Percentiles rank a stretch among this genome's conserved stretches.
Conservation (phyloP, 352 stramenopile species). For the Globisporangium rhizosaccharum region DNA sequence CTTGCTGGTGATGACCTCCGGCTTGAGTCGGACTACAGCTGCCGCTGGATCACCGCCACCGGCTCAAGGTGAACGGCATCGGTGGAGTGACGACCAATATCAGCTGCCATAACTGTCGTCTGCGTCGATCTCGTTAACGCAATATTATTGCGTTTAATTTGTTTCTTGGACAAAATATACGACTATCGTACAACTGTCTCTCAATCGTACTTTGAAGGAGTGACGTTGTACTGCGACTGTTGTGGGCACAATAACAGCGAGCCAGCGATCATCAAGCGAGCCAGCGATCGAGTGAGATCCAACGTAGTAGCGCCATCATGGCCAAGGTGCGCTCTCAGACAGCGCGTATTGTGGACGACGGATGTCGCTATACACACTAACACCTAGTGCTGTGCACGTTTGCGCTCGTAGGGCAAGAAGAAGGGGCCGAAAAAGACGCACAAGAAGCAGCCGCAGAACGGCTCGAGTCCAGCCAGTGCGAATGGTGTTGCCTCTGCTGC, state of each 20-base stretch:
- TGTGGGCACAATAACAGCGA: no score
- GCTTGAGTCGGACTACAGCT: no score
- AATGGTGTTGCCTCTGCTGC: neutral
- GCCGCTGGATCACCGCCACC: neutral
- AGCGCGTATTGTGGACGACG: neutral
- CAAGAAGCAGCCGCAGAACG: conserved; percentile 45
- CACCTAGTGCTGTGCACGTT: neutral
- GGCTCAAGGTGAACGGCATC: conserved; percentile 3
- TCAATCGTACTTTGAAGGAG: no score
- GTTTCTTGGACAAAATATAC: no score
- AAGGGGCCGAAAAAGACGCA: conserved; percentile 38
- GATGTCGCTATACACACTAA: neutral
- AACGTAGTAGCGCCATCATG: neutral
- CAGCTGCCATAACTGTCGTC: no score
- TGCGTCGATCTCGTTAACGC: no score
- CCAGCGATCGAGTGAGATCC: neutral
- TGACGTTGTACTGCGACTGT: no score
- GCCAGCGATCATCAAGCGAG: neutral
- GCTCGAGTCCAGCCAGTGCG: conserved; percentile 3
- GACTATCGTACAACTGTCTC: no score
- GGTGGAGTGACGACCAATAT: no score
- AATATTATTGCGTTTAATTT: no score
- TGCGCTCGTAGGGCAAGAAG: conserved; percentile 28
- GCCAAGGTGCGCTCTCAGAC: neutral
- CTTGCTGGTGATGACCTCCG: no score